Base-by-base conservation (phyloP, 495 filamentous ascomycete genomes). In the Xylaria palmicola region DNA sequence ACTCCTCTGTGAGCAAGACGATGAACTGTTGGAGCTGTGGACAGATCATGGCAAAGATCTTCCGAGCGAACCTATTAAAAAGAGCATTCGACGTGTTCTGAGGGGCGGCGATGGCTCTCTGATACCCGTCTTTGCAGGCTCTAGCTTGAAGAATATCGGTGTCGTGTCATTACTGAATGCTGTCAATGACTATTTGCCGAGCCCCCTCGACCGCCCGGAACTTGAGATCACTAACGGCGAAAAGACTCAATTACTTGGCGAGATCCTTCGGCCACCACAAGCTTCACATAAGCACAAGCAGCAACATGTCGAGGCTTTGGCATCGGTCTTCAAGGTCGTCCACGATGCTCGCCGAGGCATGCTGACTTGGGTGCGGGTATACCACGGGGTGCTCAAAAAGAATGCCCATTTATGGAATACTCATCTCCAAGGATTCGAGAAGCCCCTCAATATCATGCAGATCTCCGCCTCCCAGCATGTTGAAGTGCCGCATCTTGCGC, bases 261-360 rank as follows among this genome's bases (percentile, higher is more conserved):
- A 83, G 6, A 71, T 90, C 32, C 77, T 85, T 12, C 67, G 77
- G 44, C 32, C 51, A 4, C 36, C 59, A 47, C 86, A 39, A 74
- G 72, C 6, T 80, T 79, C 37, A 75, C 85, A 65, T 65, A 71
- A 85, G 51, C 56, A 75, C 43, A 64, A 77, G 36, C 72, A 81
- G 51, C 66, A 73, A 2, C 72, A 84, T 22, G 74, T 96, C 15
- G 83, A 87, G 56, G 85, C 86, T 41, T 90, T 93, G 62, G 92
- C 90, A 3, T 79, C 97, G 32, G 95, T 96, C 13, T 99, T 99
- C 82, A 99, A 99, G 72, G 95, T 98, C 10, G 91, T 96, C 63
- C 88, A 94, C 63, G 93, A 98, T 65, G 75, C 89, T 12, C 85
- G 87, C 48, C 87, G 91, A 12, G 95, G 95, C 9, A 88, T 94